These are phyloP conservation scores for Heritiera littoralis DNA, from an alignment of 345 rosid genomes.

Conservation along the genomic window DNA sequence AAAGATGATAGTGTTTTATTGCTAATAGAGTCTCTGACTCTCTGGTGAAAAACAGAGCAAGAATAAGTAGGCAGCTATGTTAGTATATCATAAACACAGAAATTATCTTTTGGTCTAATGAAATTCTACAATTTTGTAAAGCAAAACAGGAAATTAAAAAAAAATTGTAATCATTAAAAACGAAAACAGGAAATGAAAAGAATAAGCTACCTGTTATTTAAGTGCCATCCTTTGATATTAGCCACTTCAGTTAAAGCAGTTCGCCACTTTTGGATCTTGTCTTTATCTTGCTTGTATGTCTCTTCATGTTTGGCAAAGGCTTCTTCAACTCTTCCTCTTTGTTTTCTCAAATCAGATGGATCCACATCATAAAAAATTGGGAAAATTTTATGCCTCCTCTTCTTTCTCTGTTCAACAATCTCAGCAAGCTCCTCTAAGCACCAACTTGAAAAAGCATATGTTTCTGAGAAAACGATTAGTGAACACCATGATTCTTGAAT, in stretches of 20 bases:
- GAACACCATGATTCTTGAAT: not conserved
- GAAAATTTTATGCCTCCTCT: not conserved
- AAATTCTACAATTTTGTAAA: not conserved
- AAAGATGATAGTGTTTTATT: too few relatives aligned
- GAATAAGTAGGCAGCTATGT: too few relatives aligned
- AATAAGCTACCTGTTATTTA: not conserved
- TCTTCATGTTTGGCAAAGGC: constrained; percentile 13
- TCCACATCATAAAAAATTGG: not conserved
- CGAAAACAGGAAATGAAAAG: not conserved
- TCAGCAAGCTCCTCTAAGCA: constrained; percentile 9
- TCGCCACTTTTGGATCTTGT: not conserved
- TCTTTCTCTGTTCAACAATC: not conserved
- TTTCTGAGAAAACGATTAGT: not conserved
- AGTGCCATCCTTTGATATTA: not conserved
- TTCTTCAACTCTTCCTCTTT: not conserved
- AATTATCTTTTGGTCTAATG: too few relatives aligned
- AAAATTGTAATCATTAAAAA: not conserved
- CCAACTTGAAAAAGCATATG: not conserved
- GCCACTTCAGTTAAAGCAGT: not conserved
- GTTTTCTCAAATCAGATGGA: not conserved
- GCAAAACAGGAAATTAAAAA: not conserved
- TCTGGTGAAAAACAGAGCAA: too few relatives aligned
- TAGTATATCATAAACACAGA: too few relatives aligned
- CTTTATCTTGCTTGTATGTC: not conserved
- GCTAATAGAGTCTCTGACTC: too few relatives aligned